Conservation (phyloP, 2,329 filamentous ascomycete genomes). For the Penicillium sp. region DNA sequence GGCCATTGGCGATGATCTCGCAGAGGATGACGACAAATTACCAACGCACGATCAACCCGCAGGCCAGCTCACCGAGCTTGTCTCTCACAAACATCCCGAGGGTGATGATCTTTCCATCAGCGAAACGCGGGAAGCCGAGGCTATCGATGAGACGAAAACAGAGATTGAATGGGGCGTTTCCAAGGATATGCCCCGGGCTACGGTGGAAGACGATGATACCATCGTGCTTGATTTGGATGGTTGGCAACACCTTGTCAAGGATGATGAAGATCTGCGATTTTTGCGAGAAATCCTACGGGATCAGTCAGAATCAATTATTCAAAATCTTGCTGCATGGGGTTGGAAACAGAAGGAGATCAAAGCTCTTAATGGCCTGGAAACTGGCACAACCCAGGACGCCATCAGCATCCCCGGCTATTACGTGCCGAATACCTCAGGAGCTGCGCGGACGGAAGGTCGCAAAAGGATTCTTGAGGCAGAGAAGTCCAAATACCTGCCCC, state of each 20-base stretch:
- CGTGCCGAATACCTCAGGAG: conserved; percentile 79
- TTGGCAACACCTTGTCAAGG: conserved; percentile 66
- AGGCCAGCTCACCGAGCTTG: neutral
- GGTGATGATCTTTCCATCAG: conserved; percentile 21
- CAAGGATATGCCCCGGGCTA: conserved; percentile 57
- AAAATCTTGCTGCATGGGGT: conserved; percentile 62
- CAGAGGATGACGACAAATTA: conserved; percentile 5
- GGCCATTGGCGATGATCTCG: conserved; percentile 1
- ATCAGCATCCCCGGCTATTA: conserved; percentile 68
- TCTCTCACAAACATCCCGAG: conserved; percentile 1
- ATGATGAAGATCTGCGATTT: conserved; percentile 63
- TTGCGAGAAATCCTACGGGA: conserved; percentile 53
- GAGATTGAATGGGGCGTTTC: conserved; percentile 63
- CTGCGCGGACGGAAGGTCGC: conserved; percentile 85
- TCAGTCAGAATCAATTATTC: conserved; percentile 49
- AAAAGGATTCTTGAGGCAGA: conserved; percentile 96
- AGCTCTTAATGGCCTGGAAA: conserved; percentile 60
- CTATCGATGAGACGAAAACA: conserved; percentile 38
- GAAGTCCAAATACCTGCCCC: conserved; percentile 96
- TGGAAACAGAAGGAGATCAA: conserved; percentile 73
- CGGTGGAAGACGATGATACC: conserved; percentile 63
- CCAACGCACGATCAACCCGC: neutral
- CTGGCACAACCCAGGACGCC: conserved; percentile 53
- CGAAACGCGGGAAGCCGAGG: conserved; percentile 26
- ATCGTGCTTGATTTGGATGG: conserved; percentile 68